Conservation (phyloP, 2,329 filamentous ascomycete genomes). For the Aspergillus ruber region DNA sequence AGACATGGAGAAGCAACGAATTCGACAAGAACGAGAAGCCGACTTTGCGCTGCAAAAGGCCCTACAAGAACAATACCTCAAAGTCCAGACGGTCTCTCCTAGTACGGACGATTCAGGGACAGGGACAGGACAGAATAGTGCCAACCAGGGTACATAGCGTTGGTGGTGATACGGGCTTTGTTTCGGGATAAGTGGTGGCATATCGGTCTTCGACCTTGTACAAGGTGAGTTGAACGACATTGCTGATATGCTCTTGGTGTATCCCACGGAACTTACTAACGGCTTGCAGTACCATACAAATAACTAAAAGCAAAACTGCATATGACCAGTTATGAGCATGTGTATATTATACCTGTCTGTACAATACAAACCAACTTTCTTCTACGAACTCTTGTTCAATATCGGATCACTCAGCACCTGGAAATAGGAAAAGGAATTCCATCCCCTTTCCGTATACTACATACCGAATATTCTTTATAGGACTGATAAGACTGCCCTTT, state of each 20-base stretch:
- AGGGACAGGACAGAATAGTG: conserved; percentile 13
- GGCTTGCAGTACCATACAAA: not conserved
- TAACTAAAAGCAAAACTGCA: not conserved
- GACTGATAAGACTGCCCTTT: too few relatives aligned
- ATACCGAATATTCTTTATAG: too few relatives aligned
- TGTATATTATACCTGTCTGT: conserved; percentile 2
- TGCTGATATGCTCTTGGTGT: not conserved
- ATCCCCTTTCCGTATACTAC: too few relatives aligned
- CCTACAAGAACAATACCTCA: conserved; percentile 83
- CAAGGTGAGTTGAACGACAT: not conserved
- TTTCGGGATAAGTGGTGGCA: not conserved
- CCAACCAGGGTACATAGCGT: conserved; percentile 17
- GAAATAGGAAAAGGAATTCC: not conserved
- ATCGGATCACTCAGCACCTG: not conserved
- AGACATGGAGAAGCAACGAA: conserved; percentile 85
- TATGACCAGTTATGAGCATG: conserved; percentile 2
- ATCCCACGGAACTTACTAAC: not conserved
- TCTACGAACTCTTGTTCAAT: not conserved
- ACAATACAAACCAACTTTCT: not conserved
- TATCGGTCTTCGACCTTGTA: not conserved
- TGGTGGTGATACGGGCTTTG: not conserved
- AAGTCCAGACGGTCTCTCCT: conserved; percentile 70
- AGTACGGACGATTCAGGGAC: conserved; percentile 23
- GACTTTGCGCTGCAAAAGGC: conserved; percentile 89
- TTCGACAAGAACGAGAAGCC: conserved; percentile 83